phyloP scores from a whole-genome alignment of 225 moss, liverwort and hornwort species.

The Bryum argenteum region DNA sequence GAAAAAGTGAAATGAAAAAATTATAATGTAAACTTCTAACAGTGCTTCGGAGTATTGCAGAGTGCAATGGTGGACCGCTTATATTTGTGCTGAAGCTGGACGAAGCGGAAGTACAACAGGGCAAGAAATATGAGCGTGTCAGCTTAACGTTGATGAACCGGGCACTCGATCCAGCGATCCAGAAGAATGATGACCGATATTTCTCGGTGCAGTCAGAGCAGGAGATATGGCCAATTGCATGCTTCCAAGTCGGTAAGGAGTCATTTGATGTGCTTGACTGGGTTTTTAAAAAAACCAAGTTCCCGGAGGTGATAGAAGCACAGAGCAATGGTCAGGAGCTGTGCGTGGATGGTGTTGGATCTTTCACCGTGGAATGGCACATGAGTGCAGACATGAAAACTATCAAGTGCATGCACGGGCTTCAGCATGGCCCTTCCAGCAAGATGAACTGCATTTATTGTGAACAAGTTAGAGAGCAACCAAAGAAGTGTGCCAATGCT shows the following conservation, averaged over 20 bases:
- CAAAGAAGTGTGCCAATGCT: background rate
- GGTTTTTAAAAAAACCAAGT: background rate
- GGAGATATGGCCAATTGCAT: too few relatives aligned
- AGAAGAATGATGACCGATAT: too few relatives aligned
- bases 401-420: background rate
- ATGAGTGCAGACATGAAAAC: background rate
- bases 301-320: background rate
- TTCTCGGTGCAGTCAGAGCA: too few relatives aligned
- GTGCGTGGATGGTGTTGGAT: background rate
- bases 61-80: background rate
- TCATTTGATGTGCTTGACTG: too few relatives aligned
- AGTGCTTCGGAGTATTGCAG: background rate
- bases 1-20: too few relatives aligned
- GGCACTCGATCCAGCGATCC: too few relatives aligned
- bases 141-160: too few relatives aligned
- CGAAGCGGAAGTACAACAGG: background rate
- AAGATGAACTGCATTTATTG: background rate
- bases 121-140: constrained; percentile 1
- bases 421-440: background rate
- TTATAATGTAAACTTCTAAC: too few relatives aligned
- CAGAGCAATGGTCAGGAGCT: background rate
- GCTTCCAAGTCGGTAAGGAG: too few relatives aligned
- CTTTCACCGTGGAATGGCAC: background rate
- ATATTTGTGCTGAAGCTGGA: background rate
- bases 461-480: background rate